Percentiles rank a stretch among this genome's conserved stretches.
phyloP scores from a whole-genome alignment of 352 stramenopile genomes.

The Phytopythium aichiense region DNA sequence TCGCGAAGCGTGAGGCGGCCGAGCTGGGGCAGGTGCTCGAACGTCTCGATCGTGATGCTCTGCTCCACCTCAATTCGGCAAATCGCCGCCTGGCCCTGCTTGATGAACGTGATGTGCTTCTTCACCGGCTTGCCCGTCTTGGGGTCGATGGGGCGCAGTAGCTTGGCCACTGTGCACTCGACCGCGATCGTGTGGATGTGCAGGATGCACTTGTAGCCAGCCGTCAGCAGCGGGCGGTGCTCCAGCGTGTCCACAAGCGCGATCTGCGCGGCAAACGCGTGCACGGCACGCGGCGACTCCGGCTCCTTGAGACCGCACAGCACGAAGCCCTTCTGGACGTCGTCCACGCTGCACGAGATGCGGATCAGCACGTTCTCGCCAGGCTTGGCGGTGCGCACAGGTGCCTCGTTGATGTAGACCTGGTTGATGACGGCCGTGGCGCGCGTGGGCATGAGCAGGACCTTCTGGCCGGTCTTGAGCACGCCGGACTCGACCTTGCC shows the following conservation, averaged over 20 bases:
- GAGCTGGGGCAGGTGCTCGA: constrained; percentile 93
- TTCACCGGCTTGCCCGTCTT: constrained; percentile 91
- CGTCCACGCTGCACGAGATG: constrained; percentile 84
- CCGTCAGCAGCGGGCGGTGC: constrained; percentile 95
- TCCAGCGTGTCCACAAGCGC: constrained; percentile 96
- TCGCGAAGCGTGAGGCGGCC: constrained; percentile 97
- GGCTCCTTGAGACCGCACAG: constrained; percentile 77
- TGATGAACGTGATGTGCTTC: constrained; percentile 95
- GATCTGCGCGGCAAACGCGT: constrained; percentile 91
- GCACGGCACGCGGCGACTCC: constrained; percentile 51
- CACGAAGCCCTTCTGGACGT: constrained; percentile 92
- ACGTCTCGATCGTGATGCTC: constrained; percentile 95
- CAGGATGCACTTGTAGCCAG: constrained; percentile 97
- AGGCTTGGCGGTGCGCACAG: constrained; percentile 92
- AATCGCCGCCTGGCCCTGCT: constrained; percentile 92
- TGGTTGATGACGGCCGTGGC: constrained; percentile 58
- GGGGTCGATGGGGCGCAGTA: constrained; percentile 84
- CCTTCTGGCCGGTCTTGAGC: constrained; percentile 89
- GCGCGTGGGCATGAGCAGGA: constrained; percentile 95
- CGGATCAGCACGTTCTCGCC: constrained; percentile 98
- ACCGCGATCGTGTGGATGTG: constrained; percentile 97
- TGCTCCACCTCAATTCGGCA: constrained; percentile 92
- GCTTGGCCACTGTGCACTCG: constrained; percentile 92
- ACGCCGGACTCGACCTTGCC: constrained; percentile 98
- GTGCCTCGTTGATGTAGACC: constrained; percentile 92